phyloP scores from a whole-genome alignment of 192 early-diverging fungal genomes.

The Pilobolus umbonatus region DNA sequence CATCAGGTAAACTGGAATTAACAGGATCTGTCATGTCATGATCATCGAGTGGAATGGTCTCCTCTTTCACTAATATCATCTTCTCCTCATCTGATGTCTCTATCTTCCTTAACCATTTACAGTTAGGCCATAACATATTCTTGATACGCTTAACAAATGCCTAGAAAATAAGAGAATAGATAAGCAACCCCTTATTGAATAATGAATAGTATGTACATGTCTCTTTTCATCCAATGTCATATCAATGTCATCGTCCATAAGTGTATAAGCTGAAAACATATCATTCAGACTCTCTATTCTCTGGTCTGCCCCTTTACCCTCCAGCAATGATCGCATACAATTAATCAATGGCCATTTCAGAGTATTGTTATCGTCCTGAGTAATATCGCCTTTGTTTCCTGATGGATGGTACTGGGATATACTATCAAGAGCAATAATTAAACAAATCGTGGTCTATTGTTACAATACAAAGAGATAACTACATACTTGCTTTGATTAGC shows the following conservation, averaged over 20 bases:
- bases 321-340: slow-evolving; percentile 18
- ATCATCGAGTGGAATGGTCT: not conserved
- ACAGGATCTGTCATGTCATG: not conserved
- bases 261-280: slow-evolving; percentile 21
- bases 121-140: slow-evolving; percentile 39
- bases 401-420: not conserved
- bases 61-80: slow-evolving; percentile 9
- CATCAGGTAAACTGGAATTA: slow-evolving; percentile 38
- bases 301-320: slow-evolving; percentile 17
- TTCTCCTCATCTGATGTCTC: slow-evolving; percentile 6
- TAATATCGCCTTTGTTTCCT: not conserved
- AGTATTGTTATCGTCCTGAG: not conserved
- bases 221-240: too few species aligned
- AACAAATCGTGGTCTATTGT: not conserved
- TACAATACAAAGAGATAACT: not conserved
- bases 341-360: slow-evolving; percentile 15
- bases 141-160: slow-evolving; percentile 35
- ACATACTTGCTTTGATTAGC: not conserved
- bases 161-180: too few species aligned
- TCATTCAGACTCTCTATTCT: not conserved
- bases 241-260: too few species aligned
- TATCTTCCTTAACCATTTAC: slow-evolving; percentile 31
- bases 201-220: too few species aligned
- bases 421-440: not conserved
- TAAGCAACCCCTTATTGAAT: too few species aligned